phyloP scores from a whole-genome alignment of 2,329 filamentous ascomycete species.

The Fusarium sp. region DNA sequence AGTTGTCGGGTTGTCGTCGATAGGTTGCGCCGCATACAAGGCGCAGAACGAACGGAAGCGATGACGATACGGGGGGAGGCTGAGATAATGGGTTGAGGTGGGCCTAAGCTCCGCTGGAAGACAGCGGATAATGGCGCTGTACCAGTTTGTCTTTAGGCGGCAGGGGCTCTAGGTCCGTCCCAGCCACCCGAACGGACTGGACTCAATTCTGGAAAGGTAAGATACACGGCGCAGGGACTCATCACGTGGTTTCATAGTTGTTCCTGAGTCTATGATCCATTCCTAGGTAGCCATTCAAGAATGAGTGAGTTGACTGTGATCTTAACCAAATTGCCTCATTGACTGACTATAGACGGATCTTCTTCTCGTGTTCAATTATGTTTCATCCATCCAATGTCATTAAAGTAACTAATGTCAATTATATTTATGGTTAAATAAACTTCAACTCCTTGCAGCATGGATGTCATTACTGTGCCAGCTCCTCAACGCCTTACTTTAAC shows the following conservation, averaged over 20 bases:
- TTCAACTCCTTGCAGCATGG: conserved; percentile 15
- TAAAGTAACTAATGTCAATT: conserved; percentile 12
- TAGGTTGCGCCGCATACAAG: conserved; percentile 46
- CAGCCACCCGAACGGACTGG: conserved; percentile 17
- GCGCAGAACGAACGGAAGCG: conserved; percentile 42
- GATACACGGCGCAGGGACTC: neutral
- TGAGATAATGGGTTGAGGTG: conserved; percentile 48
- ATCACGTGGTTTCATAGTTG: conserved; percentile 36
- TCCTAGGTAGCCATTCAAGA: no score
- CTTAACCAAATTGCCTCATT: neutral
- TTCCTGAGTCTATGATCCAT: neutral
- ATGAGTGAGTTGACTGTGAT: neutral
- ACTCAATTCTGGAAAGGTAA: neutral
- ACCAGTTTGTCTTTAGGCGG: conserved; percentile 38
- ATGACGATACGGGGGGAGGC: conserved; percentile 50
- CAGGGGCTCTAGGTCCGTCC: conserved; percentile 31
- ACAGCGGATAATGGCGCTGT: conserved; percentile 42
- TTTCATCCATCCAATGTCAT: conserved; percentile 9
- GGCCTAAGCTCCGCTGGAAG: conserved; percentile 30
- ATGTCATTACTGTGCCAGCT: neutral
- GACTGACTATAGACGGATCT: neutral
- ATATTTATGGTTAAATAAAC: conserved; percentile 4
- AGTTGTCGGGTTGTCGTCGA: conserved; percentile 40
- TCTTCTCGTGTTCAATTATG: conserved; percentile 1
- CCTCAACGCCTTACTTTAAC: neutral